These are phyloP conservation scores for Zygosaccharomyces rouxii DNA, from an alignment of 805 yeast genomes.

Conservation along the genomic window DNA sequence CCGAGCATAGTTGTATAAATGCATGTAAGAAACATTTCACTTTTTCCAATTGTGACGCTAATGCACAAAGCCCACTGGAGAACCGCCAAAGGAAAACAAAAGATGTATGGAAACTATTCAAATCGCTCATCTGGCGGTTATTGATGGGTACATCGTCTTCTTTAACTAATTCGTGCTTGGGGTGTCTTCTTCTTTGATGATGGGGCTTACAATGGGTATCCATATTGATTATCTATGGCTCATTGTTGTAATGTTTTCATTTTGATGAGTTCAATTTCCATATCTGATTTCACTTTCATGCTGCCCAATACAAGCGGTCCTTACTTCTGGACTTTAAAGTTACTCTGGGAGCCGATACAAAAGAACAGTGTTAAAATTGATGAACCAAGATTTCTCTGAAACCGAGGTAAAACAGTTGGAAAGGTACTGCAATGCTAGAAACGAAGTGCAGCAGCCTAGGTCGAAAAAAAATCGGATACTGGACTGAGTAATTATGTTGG, in stretches of 20 bases:
- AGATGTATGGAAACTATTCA: constrained; percentile 7
- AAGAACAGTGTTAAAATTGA: background rate
- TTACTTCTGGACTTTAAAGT: constrained; percentile 53
- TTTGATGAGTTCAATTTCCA: constrained; percentile 44
- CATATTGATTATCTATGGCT: constrained; percentile 56
- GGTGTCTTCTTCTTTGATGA: constrained; percentile 50
- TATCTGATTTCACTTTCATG: constrained; percentile 51
- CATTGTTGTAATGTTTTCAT: constrained; percentile 47
- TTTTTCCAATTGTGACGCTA: background rate
- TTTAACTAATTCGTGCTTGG: constrained; percentile 58
- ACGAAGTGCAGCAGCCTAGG: constrained; percentile 5
- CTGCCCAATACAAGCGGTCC: constrained; percentile 58
- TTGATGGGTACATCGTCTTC: constrained; percentile 58
- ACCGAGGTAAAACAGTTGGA: constrained; percentile 11
- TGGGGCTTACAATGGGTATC: constrained; percentile 59
- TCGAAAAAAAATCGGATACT: constrained; percentile 36
- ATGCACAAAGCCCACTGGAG: background rate
- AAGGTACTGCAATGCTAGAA: constrained; percentile 9
- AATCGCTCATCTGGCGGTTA: constrained; percentile 43
- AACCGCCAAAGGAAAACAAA: background rate
- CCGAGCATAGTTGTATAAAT: no score
- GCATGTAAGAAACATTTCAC: no score
- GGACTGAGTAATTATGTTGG: constrained; percentile 65
- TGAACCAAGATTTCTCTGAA: background rate
- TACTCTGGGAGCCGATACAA: constrained; percentile 35